Conservation (phyloP, 2,329 filamentous ascomycete species). For the Cladosporium sphaerospermum region DNA sequence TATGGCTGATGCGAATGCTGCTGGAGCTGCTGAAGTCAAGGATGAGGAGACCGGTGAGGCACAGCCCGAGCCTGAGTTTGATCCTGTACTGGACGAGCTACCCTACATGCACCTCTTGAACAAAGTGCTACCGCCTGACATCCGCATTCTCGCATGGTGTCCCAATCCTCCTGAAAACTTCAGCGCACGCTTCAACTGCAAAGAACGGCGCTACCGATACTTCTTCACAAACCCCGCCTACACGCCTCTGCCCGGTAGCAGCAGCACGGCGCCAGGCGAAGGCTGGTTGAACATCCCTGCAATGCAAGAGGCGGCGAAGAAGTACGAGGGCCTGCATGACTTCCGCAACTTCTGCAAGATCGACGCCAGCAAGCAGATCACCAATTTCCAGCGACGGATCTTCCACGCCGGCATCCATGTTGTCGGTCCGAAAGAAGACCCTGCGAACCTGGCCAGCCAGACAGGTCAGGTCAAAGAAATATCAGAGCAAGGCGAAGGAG, state of each 20-base stretch:
- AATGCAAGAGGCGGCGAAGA: slow-evolving; percentile 75
- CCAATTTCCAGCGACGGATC: slow-evolving; percentile 72
- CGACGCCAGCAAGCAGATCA: slow-evolving; percentile 82
- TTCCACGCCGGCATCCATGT: slow-evolving; percentile 74
- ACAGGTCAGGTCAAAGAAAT: background rate
- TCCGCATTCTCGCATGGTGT: slow-evolving; percentile 89
- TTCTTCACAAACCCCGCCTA: slow-evolving; percentile 96
- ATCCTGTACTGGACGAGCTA: slow-evolving; percentile 73
- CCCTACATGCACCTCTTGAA: slow-evolving; percentile 81
- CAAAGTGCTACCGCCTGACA: slow-evolving; percentile 79
- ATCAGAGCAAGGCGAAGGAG: background rate
- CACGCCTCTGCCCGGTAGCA: slow-evolving; percentile 51
- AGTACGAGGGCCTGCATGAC: slow-evolving; percentile 79
- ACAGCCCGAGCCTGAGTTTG: slow-evolving; percentile 38
- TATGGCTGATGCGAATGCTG: slow-evolving; percentile 5
- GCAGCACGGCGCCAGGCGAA: slow-evolving; percentile 33
- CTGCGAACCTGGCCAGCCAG: slow-evolving; percentile 20
- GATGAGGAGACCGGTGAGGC: slow-evolving; percentile 11
- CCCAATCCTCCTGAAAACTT: slow-evolving; percentile 72
- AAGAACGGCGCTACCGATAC: slow-evolving; percentile 86
- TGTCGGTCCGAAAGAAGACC: slow-evolving; percentile 41
- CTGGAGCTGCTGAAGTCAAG: slow-evolving; percentile 15
- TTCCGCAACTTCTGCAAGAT: slow-evolving; percentile 97
- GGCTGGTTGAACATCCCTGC: slow-evolving; percentile 83
- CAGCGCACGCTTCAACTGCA: slow-evolving; percentile 86